phyloP scores from a whole-genome alignment of 2,329 filamentous ascomycete genomes.

The Nannizzia gypsea region DNA sequence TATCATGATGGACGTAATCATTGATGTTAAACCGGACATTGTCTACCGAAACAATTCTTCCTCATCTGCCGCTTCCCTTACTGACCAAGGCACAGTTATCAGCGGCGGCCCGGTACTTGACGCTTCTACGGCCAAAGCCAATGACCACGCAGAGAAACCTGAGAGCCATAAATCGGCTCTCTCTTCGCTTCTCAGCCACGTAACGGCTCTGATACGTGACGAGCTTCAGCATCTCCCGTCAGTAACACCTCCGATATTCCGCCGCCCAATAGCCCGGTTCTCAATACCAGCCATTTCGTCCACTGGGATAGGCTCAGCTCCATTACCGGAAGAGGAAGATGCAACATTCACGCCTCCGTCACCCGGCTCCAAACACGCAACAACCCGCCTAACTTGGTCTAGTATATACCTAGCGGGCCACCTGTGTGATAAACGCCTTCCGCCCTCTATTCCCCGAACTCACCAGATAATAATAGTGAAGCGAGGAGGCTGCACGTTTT shows the following conservation, averaged over 20 bases:
- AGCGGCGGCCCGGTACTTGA: conserved; percentile 17
- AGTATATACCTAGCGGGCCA: conserved; percentile 59
- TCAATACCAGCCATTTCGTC: conserved; percentile 39
- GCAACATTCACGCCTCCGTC: conserved; percentile 30
- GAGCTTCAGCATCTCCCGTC: conserved; percentile 22
- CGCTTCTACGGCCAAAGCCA: conserved; percentile 18
- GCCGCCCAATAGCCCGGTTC: conserved; percentile 26
- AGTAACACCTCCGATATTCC: conserved; percentile 22
- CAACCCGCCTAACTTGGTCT: conserved; percentile 51
- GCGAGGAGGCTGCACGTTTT: conserved; percentile 75
- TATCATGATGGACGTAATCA: conserved; percentile 59
- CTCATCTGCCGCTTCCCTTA: conserved; percentile 17
- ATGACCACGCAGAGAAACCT: conserved; percentile 14
- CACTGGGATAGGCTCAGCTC: conserved; percentile 48
- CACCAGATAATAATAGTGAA: conserved; percentile 72
- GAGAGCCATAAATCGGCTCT: conserved; percentile 29
- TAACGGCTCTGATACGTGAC: conserved; percentile 42
- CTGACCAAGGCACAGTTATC: conserved; percentile 15
- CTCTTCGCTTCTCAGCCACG: conserved; percentile 38
- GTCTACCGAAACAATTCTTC: conserved; percentile 16
- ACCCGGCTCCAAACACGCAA: conserved; percentile 26
- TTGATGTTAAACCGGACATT: conserved; percentile 38
- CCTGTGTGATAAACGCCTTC: conserved; percentile 49
- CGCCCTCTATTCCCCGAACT: conserved; percentile 38
- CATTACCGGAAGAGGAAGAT: conserved; percentile 54